Evolutionary conservation across 1,284 basidiomycete species (phyloP).

Genomic region (Coniferiporia weirii): DNA sequence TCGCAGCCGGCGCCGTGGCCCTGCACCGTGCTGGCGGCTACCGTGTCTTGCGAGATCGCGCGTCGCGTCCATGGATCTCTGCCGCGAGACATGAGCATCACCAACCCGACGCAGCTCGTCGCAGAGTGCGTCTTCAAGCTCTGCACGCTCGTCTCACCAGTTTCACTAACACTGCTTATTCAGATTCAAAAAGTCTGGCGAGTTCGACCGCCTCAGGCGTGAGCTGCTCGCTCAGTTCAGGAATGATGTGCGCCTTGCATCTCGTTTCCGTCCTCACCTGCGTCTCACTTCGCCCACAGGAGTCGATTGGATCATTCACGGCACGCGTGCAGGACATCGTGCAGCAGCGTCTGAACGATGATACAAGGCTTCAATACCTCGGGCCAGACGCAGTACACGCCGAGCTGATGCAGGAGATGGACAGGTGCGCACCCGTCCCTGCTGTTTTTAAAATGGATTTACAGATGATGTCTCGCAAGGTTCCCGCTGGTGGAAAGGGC

Average conservation of each 20-base stretch:
- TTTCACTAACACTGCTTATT: background rate
- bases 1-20: too few relatives aligned
- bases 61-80: background rate
- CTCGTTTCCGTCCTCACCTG: background rate
- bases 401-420: constrained; percentile 66
- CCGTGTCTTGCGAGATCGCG: background rate
- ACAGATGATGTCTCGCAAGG: constrained; percentile 26
- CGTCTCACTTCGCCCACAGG: constrained; percentile 33
- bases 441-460: background rate
- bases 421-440: constrained; percentile 41
- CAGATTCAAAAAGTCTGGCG: constrained; percentile 76
- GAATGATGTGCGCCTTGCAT: constrained; percentile 44
- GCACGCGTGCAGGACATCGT: constrained; percentile 56
- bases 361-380: constrained; percentile 49
- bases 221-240: constrained; percentile 62
- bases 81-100: constrained; percentile 34
- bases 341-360: constrained; percentile 47
- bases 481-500: constrained; percentile 62
- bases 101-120: constrained; percentile 52
- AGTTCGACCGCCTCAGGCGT: constrained; percentile 67
- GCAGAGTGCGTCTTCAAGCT: constrained; percentile 48
- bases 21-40: background rate
- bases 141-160: background rate
- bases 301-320: constrained; percentile 46
- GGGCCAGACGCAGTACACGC: constrained; percentile 47